A percentile compares a stretch with the other conserved stretches of the same genome.
phyloP scores from a whole-genome alignment of 2,329 filamentous ascomycete genomes.

The Fusarium robinianum region DNA sequence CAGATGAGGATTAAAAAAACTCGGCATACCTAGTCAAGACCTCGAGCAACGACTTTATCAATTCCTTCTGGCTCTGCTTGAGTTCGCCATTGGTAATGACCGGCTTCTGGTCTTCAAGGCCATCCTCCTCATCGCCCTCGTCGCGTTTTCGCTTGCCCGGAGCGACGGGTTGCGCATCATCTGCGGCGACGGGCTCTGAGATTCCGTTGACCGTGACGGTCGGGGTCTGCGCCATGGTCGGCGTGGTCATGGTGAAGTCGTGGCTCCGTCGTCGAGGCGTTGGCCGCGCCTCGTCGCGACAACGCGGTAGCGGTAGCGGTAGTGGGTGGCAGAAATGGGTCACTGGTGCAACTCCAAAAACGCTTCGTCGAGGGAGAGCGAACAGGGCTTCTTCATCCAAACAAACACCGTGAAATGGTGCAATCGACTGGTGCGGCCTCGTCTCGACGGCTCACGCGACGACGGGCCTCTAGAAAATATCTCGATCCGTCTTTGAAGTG shows the following conservation, averaged over 20 bases:
- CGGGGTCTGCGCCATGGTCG: constrained; percentile 49
- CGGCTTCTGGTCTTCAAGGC: constrained; percentile 35
- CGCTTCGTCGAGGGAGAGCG: constrained; percentile 44
- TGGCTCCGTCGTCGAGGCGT: constrained; percentile 33
- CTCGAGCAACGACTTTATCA: constrained; percentile 46
- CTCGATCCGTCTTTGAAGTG: constrained; percentile 28
- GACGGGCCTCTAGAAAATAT: constrained; percentile 29
- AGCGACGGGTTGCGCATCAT: constrained; percentile 40
- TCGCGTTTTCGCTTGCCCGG: constrained; percentile 65
- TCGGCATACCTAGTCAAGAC: constrained; percentile 46
- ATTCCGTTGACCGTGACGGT: constrained; percentile 49
- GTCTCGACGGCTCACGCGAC: constrained; percentile 32
- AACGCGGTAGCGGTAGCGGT: constrained; percentile 46
- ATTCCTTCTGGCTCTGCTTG: constrained; percentile 40
- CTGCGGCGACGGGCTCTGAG: constrained; percentile 42
- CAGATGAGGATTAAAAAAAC: constrained; percentile 14
- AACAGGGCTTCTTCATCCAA: constrained; percentile 40
- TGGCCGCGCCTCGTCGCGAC: constrained; percentile 48
- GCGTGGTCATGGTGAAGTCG: constrained; percentile 33
- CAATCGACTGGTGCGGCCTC: constrained; percentile 34
- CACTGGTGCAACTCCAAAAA: constrained; percentile 48
- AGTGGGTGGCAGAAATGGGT: constrained; percentile 39
- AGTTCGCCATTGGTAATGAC: constrained; percentile 32
- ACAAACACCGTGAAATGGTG: constrained; percentile 39
- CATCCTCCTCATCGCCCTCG: constrained; percentile 41